Evolutionary conservation across 2,329 filamentous ascomycete genomes (phyloP).

Genomic region (Cladosporium sp.): DNA sequence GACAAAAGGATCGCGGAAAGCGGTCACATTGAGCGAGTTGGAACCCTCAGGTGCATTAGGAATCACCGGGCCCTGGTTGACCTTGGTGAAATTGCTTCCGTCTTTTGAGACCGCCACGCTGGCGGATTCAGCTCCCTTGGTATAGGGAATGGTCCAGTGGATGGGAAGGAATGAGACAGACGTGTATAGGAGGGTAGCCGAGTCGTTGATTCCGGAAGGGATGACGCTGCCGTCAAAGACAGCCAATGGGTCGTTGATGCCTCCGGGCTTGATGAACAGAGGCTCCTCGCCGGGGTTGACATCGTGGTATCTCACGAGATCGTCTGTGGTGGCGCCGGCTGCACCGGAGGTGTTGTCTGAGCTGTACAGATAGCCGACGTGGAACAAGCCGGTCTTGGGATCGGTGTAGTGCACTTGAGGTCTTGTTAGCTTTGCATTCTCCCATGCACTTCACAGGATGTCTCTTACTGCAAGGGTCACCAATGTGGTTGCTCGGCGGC

Average conservation of each 20-base stretch:
- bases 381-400: slow-evolving; percentile 41
- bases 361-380: slow-evolving; percentile 41
- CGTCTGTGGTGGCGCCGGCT: slow-evolving; percentile 36
- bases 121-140: slow-evolving; percentile 44
- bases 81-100: slow-evolving; percentile 37
- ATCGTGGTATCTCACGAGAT: slow-evolving; percentile 42
- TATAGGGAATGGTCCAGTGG: slow-evolving; percentile 44
- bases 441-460: neutral
- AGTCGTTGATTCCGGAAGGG: slow-evolving; percentile 40
- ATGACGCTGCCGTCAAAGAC: slow-evolving; percentile 47
- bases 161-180: slow-evolving; percentile 44
- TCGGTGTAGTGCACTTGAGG: slow-evolving; percentile 42
- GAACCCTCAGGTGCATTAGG: slow-evolving; percentile 36
- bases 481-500: slow-evolving; percentile 38
- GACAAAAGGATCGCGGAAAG: slow-evolving; percentile 42
- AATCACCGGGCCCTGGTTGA: slow-evolving; percentile 36
- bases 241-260: slow-evolving; percentile 42
- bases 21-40: slow-evolving; percentile 35
- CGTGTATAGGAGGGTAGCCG: slow-evolving; percentile 44
- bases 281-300: slow-evolving; percentile 25
- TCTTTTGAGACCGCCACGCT: slow-evolving; percentile 33
- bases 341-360: slow-evolving; percentile 16
- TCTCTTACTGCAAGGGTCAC: slow-evolving; percentile 8
- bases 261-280: slow-evolving; percentile 31
- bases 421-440: slow-evolving; percentile 13